phyloP scores from a whole-genome alignment of 768 basidiomycete genomes.

The Coprinopsis cinerea region DNA sequence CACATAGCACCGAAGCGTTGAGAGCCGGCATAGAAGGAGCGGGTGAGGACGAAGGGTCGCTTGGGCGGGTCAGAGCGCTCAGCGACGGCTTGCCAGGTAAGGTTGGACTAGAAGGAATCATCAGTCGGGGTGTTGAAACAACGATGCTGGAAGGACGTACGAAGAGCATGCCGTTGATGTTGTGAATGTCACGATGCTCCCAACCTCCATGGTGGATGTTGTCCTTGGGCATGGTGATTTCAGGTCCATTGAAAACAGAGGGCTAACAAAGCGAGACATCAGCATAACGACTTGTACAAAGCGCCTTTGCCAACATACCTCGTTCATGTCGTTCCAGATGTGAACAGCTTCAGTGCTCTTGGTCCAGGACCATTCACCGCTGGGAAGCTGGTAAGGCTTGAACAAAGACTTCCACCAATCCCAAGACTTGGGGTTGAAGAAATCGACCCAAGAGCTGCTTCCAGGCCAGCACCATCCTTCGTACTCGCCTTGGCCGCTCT shows the following conservation, averaged over 20 bases:
- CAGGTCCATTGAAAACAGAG: conserved; percentile 97
- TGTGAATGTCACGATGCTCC: conserved; percentile 98
- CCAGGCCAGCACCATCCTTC: conserved; percentile 99
- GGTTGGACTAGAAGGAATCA: conserved; percentile 57
- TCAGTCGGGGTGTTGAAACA: neutral
- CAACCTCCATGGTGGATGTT: conserved; percentile 86
- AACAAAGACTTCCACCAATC: conserved; percentile 88
- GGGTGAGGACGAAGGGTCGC: conserved; percentile 93
- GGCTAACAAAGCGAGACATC: conserved; percentile 40
- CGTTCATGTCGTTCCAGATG: conserved; percentile 99
- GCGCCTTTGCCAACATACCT: conserved; percentile 42
- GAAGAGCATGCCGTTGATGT: conserved; percentile 94
- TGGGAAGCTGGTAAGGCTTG: conserved; percentile 46
- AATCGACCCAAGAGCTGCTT: conserved; percentile 94
- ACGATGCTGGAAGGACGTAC: conserved; percentile 33
- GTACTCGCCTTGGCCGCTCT: conserved; percentile 76
- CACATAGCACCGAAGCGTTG: conserved; percentile 97
- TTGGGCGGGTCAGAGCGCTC: conserved; percentile 68
- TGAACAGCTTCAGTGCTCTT: conserved; percentile 78
- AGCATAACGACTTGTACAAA: neutral
- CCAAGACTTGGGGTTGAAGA: conserved; percentile 89
- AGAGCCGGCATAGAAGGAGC: conserved; percentile 92
- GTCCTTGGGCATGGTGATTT: conserved; percentile 70
- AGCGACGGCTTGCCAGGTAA: conserved; percentile 74
- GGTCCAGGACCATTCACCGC: conserved; percentile 67